A percentile compares a stretch with the other conserved stretches of the same genome.
Evolutionary conservation across 2,329 filamentous ascomycete species (phyloP).

Genomic region (Diaporthe aspalathi): DNA sequence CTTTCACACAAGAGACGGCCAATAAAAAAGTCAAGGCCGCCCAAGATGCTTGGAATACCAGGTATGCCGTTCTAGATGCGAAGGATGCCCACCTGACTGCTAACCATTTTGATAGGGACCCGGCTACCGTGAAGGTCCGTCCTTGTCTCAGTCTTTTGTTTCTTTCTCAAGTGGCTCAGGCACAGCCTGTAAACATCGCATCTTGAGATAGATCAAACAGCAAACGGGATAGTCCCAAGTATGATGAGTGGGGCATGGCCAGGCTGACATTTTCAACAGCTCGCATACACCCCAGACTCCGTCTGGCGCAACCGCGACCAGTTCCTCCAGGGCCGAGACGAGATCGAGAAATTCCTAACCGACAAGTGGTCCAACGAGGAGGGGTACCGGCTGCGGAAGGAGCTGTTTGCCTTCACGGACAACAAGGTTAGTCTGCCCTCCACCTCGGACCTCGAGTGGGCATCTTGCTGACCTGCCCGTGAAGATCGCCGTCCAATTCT

Average conservation of each 20-base stretch:
- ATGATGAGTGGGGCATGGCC: background rate
- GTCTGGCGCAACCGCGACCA: constrained; percentile 83
- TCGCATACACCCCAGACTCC: constrained; percentile 79
- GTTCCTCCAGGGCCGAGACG: constrained; percentile 76
- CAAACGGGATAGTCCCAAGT: background rate
- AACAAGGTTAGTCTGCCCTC: constrained; percentile 63
- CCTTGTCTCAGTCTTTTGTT: background rate
- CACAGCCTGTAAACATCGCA: background rate
- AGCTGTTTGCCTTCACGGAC: constrained; percentile 81
- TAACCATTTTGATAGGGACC: constrained; percentile 61
- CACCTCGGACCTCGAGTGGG: background rate
- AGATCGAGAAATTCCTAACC: constrained; percentile 75
- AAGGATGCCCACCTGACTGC: background rate
- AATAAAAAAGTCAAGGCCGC: constrained; percentile 83
- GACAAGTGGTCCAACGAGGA: constrained; percentile 81
- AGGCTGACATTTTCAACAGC: background rate
- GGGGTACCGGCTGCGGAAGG: constrained; percentile 81
- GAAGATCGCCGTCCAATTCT: constrained; percentile 87
- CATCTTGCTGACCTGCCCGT: background rate
- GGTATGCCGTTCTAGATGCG: constrained; percentile 56
- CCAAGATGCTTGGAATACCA: constrained; percentile 85
- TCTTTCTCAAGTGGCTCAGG: background rate
- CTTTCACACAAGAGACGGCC: constrained; percentile 80
- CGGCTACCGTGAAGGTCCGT: constrained; percentile 66
- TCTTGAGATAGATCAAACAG: background rate